Percentiles rank a stretch among this genome's conserved stretches.
phyloP scores from a whole-genome alignment of 768 basidiomycete species.

The Amanita exitialis region DNA sequence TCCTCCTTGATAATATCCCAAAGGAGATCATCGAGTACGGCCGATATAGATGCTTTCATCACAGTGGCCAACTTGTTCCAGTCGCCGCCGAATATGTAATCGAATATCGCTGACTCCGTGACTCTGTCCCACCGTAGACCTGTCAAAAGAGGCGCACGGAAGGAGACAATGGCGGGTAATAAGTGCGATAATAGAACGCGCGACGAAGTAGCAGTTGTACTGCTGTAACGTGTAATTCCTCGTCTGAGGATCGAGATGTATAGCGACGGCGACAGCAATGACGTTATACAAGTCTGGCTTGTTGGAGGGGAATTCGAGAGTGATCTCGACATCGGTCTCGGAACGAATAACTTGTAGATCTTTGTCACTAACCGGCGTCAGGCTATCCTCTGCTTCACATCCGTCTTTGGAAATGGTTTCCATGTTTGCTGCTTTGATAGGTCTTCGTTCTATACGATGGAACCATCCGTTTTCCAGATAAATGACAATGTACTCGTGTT shows the following conservation, averaged over 20 bases:
- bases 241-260: background rate
- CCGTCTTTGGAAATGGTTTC: background rate
- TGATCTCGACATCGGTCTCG: background rate
- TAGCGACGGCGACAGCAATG: background rate
- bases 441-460: conserved; percentile 1
- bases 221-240: background rate
- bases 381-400: conserved; percentile 1
- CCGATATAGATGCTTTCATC: background rate
- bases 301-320: background rate
- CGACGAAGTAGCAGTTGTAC: conserved; percentile 2
- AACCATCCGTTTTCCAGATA: background rate
- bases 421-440: background rate
- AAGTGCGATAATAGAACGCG: background rate
- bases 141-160: background rate
- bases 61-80: background rate
- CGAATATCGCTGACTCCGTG: background rate
- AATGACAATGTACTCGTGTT: conserved; percentile 1
- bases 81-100: background rate
- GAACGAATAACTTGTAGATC: background rate
- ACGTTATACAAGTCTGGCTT: conserved; percentile 2
- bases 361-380: background rate
- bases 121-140: background rate
- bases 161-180: background rate
- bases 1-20: background rate
- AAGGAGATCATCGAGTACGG: background rate